These are phyloP conservation scores for Sanguinoderma infundibulare DNA, from an alignment of 1,284 basidiomycete genomes.

Conservation along the genomic window DNA sequence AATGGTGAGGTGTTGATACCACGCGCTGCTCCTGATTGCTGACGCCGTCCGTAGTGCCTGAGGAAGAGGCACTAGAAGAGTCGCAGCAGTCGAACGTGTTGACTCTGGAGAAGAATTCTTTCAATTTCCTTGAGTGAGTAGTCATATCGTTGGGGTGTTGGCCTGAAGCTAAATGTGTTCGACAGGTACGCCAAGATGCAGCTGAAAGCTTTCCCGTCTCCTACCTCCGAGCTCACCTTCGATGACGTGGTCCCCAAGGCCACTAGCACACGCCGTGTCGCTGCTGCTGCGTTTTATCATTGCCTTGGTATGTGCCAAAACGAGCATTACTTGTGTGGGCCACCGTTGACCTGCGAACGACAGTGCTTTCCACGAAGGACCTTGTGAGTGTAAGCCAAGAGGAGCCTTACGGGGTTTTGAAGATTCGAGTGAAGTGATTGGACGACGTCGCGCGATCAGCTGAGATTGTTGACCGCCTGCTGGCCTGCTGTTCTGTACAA, in stretches of 20 bases:
- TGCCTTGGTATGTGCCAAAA: constrained; percentile 62
- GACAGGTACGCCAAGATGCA: constrained; percentile 80
- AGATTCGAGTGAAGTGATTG: constrained; percentile 41
- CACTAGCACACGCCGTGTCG: constrained; percentile 74
- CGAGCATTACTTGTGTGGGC: background rate
- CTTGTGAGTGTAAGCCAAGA: constrained; percentile 58
- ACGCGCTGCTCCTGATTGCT: constrained; percentile 20
- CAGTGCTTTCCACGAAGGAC: constrained; percentile 72
- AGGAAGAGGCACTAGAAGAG: constrained; percentile 44
- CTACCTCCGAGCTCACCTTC: constrained; percentile 56
- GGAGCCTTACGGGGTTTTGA: constrained; percentile 54
- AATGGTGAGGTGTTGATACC: constrained; percentile 47
- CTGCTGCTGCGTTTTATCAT: constrained; percentile 80
- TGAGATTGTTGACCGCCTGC: background rate
- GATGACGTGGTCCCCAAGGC: constrained; percentile 65
- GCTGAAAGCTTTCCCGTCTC: constrained; percentile 54
- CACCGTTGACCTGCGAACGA: background rate
- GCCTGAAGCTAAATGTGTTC: background rate
- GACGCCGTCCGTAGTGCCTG: constrained; percentile 34
- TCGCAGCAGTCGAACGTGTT: constrained; percentile 57
- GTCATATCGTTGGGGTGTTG: too few species aligned
- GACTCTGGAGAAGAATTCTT: constrained; percentile 73
- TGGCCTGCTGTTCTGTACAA: background rate
- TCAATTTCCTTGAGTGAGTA: constrained; percentile 77
- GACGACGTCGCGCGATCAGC: background rate